Conservation (phyloP, 179 eudicot genomes). For the Heliamphora pulchella region DNA sequence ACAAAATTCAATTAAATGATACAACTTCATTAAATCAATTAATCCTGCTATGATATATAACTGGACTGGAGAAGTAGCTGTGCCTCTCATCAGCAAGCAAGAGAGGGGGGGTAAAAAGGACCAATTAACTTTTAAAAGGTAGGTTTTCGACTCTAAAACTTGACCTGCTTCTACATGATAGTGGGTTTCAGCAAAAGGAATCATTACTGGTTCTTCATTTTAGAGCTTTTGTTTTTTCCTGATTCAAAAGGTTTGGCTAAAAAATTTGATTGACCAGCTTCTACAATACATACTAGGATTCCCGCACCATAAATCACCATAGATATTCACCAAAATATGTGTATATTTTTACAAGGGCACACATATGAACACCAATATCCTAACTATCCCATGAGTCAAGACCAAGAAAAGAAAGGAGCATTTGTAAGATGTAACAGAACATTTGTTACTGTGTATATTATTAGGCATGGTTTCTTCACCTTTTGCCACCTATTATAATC, state of each 20-base stretch:
- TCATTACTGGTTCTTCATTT: background rate
- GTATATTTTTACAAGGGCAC: background rate
- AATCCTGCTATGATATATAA: background rate
- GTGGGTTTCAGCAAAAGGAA: background rate
- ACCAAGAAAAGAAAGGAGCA: slow-evolving; percentile 13
- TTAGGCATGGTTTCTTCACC: background rate
- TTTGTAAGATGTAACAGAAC: background rate
- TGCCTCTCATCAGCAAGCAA: background rate
- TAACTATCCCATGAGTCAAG: background rate
- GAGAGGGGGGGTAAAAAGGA: background rate
- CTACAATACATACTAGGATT: slow-evolving; percentile 1
- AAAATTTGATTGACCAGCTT: slow-evolving; percentile 2
- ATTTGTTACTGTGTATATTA: background rate
- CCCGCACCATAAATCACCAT: background rate
- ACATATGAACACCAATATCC: background rate
- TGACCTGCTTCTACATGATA: background rate
- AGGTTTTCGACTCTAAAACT: background rate
- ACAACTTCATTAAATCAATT: no score
- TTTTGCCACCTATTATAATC: background rate
- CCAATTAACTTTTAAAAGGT: slow-evolving; percentile 1
- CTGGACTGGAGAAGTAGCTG: background rate
- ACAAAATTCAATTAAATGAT: background rate
- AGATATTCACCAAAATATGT: slow-evolving; percentile 7
- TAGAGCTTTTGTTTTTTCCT: no score
- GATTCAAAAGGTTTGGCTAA: background rate